Evolutionary conservation across 768 basidiomycete species (phyloP).

Genomic region (Wakefieldia striispora): DNA sequence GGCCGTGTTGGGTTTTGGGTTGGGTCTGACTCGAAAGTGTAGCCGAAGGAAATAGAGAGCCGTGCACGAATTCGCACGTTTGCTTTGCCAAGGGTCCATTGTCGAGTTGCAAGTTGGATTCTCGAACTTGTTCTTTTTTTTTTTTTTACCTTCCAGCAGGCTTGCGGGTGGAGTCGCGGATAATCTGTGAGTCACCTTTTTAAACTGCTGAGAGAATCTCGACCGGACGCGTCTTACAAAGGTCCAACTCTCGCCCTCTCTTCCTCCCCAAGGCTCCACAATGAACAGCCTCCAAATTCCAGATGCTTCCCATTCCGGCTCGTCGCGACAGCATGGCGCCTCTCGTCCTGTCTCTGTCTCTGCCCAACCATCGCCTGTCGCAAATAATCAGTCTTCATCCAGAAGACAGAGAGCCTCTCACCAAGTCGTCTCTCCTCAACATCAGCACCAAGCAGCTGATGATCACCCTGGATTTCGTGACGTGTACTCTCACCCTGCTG

Average conservation of each 20-base stretch:
- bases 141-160: slow-evolving; percentile 14
- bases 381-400: slow-evolving; percentile 39
- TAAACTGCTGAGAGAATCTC: too few relatives aligned
- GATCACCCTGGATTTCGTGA: slow-evolving; percentile 57
- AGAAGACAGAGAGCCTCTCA: slow-evolving; percentile 74
- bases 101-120: neutral
- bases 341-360: slow-evolving; percentile 60
- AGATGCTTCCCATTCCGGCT: slow-evolving; percentile 34
- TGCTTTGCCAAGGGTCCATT: slow-evolving; percentile 7
- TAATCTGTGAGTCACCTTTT: slow-evolving; percentile 13
- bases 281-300: slow-evolving; percentile 45
- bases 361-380: slow-evolving; percentile 48
- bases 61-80: slow-evolving; percentile 31
- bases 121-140: slow-evolving; percentile 11
- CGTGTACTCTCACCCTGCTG: slow-evolving; percentile 83
- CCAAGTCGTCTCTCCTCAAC: slow-evolving; percentile 56
- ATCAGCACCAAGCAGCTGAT: slow-evolving; percentile 38
- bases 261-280: neutral
- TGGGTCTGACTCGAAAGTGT: neutral
- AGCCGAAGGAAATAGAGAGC: slow-evolving; percentile 13
- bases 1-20: neutral
- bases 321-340: slow-evolving; percentile 41
- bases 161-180: neutral
- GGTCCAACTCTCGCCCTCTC: too few relatives aligned
- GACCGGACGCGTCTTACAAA: too few relatives aligned